Base-by-base conservation (phyloP, 306 rosid species). In the Cucurbita maxima region DNA sequence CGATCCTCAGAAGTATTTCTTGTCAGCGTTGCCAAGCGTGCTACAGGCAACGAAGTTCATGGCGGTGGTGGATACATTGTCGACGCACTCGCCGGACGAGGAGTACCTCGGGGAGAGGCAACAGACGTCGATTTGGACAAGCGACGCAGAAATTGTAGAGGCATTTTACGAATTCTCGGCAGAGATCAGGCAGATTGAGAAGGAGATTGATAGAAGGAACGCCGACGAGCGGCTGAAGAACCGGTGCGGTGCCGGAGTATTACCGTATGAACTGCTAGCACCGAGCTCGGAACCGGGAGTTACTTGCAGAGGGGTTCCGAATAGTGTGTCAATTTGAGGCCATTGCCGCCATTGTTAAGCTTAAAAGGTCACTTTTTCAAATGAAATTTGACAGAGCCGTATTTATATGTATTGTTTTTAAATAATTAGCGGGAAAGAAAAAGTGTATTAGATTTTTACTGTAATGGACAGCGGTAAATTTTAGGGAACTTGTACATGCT, bases 251-350 rank as follows among this genome's bases (percentile, higher is more conserved):
- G 99, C 99, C 0, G 99, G 99, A 1, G 97, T 91, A 71, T 79
- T 94, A 30, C 87, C 99, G 41, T 94, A 94, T 45, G 99, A 94
- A 78, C 82, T 94, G 15, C 96, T 94, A 56, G 89, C 96, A 4
- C 91, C 97, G n/a, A 89, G 91, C 78, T 94, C 99, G 4, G 89
- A 81, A 67, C 87, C 97, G n/a, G 99, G 99, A 5, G 89, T 91
- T 59, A 94, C 99, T 10, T 89, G 99, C 77, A 84, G 99, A 78
- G 99, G 99, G 22, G 89, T 94, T 40, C 99, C 99, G 15, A 94
- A 94, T 43, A 94, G 99, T 73, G 94, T 94, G 44, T 90, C 99
- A 1, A 87, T 86, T n/a, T 94, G 82, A 84, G 10, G 38, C 3
- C 10, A 34, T 36, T 60, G 47, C 20, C 68, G 68, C 68, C 22